phyloP scores from a whole-genome alignment of 2,329 filamentous ascomycete genomes.

The Aureobasidium namibiae region DNA sequence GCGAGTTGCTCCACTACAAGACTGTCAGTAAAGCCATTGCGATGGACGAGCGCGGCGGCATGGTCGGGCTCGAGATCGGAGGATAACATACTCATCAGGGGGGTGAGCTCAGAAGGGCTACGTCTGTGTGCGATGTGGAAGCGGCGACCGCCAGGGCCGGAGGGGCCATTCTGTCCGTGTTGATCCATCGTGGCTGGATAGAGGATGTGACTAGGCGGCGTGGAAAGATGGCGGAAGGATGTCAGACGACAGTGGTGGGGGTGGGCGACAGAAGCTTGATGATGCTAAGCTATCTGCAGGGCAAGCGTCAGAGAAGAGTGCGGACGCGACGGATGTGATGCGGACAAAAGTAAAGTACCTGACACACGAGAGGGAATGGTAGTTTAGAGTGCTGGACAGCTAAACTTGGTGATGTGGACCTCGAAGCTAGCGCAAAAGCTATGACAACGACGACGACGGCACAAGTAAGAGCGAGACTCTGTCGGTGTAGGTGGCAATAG shows the following conservation, averaged over 20 bases:
- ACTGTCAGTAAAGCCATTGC: slow-evolving; percentile 23
- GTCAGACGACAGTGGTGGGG: slow-evolving; percentile 8
- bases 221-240: slow-evolving; percentile 6
- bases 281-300: slow-evolving; percentile 5
- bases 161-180: slow-evolving; percentile 42
- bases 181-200: slow-evolving; percentile 33
- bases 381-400: not conserved
- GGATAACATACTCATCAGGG: slow-evolving; percentile 80
- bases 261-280: slow-evolving; percentile 3
- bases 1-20: slow-evolving; percentile 85
- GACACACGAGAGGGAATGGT: not conserved
- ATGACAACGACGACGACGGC: slow-evolving; percentile 9
- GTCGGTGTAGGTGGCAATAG: slow-evolving; percentile 9
- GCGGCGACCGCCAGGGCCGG: slow-evolving; percentile 74
- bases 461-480: not conserved
- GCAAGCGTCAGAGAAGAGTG: slow-evolving; percentile 6
- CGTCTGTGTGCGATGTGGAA: slow-evolving; percentile 95
- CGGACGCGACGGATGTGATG: not conserved
- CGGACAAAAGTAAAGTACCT: not conserved
- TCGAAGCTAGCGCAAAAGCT: slow-evolving; percentile 11
- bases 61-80: not conserved
- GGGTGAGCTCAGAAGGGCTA: slow-evolving; percentile 94
- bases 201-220: not conserved
- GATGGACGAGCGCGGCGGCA: not conserved
- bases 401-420: slow-evolving; percentile 7